A percentile compares a stretch with the other conserved stretches of the same genome.
Evolutionary conservation across 345 rosid species (phyloP).

Genomic region (Hibiscus tridactylites): DNA sequence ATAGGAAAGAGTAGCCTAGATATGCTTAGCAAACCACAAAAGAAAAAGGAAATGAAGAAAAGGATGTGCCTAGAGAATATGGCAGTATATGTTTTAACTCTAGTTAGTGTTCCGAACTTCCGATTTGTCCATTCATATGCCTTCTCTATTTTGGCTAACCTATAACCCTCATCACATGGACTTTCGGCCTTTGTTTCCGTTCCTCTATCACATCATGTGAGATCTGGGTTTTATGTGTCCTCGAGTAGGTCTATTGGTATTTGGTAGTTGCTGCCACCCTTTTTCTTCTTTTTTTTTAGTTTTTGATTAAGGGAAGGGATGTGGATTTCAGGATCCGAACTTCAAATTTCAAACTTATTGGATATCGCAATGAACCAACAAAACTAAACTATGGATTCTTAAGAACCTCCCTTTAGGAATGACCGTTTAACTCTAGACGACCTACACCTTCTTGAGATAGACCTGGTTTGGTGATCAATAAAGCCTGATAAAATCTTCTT

Average conservation of each 20-base stretch:
- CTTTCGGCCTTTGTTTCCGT: not conserved
- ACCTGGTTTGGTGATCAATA: not conserved
- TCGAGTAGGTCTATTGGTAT: not conserved
- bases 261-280: not conserved
- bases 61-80: not conserved
- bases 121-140: not conserved
- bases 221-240: not conserved
- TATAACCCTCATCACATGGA: not conserved
- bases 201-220: not conserved
- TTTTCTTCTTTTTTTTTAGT: not conserved
- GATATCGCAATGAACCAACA: not conserved
- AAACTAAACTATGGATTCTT: too few relatives aligned
- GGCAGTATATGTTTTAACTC: not conserved
- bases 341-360: not conserved
- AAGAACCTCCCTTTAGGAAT: too few relatives aligned
- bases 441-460: too few relatives aligned
- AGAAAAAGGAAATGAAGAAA: not conserved
- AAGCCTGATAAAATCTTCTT: not conserved
- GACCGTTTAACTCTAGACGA: too few relatives aligned
- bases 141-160: conserved; percentile 1
- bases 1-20: not conserved
- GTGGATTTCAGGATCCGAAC: not conserved
- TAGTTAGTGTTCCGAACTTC: not conserved
- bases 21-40: not conserved
- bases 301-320: not conserved